Base-by-base conservation (phyloP, 2,329 filamentous ascomycete genomes). In the Fusarium redolens region DNA sequence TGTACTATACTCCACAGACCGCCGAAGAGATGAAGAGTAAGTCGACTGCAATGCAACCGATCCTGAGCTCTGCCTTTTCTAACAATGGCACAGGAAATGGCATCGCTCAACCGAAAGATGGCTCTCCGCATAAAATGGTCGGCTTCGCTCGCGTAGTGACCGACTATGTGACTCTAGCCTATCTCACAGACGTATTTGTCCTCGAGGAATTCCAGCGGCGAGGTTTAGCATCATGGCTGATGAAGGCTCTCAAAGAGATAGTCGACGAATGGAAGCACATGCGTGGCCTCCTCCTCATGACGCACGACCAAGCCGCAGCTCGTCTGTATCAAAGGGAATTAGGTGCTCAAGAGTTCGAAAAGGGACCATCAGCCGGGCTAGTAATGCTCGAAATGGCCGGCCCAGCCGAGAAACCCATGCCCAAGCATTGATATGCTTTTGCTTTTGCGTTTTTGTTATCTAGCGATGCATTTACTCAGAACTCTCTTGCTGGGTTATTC, bases 131-230 rank as follows among this genome's bases (percentile, higher is more conserved):
- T 45, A 77, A 78, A 31, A 80, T 85, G 77, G 80, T 83, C 58
- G 84, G 84, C 62, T 80, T 85, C 61, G 81, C 82, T 51, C 82
- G 92, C 38, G 80, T 92, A n/a, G 83, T 94, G 57, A 94, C 92
- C 13, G 92, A 94, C 80, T 87, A 88, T 75, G 86, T 90, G 51
- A 92, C 91, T 0, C 89, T 93, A 74, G 90, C 88, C 38, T 94
- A 92, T 65, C 81, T 85, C 60, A 92, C 91, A 31, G 92, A 93
- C 76, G 89, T 93, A 25, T 93, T 92, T 79, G 83, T 93, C 28
- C 79, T 89, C 5, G 83, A 87, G 1, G 84, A 86, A 43, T 88
- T 90, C 75, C 90, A 92, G 77, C 86, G 88, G 8, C 83, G 85
- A 14, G 91, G 92, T 0, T 83, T 94, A 3, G 92, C 89, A 6